Percentiles rank a stretch among this genome's conserved stretches.
These are phyloP conservation scores for Lipomyces mesembrius DNA, from an alignment of 805 yeast species.

Conservation along the genomic window DNA sequence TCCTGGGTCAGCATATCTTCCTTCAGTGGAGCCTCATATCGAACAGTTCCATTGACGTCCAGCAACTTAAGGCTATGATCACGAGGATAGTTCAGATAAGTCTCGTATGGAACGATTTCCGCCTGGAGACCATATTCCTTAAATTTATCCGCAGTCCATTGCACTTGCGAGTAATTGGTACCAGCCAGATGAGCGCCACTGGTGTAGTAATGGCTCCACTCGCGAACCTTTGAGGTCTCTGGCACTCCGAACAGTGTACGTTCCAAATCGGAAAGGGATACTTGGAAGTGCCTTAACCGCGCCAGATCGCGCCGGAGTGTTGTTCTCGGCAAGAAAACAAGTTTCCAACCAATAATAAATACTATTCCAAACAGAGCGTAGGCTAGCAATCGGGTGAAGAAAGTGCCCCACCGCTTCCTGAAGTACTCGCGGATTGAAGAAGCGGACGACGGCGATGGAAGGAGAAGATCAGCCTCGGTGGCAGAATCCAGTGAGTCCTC, in stretches of 20 bases:
- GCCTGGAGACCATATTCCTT: conserved; percentile 63
- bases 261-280: conserved; percentile 72
- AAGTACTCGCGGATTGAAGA: conserved; percentile 12
- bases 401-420: conserved; percentile 36
- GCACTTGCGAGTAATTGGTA: conserved; percentile 47
- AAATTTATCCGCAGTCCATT: conserved; percentile 65
- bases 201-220: conserved; percentile 54
- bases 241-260: conserved; percentile 58
- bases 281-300: conserved; percentile 66
- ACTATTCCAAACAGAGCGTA: conserved; percentile 56
- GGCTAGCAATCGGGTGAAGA: conserved; percentile 50
- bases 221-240: conserved; percentile 47
- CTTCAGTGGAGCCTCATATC: conserved; percentile 58
- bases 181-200: conserved; percentile 48
- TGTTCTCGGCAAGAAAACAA: conserved; percentile 82
- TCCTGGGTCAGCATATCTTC: conserved; percentile 61
- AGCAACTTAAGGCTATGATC: conserved; percentile 58
- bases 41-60: conserved; percentile 43
- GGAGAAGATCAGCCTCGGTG: conserved; percentile 33
- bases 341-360: conserved; percentile 60
- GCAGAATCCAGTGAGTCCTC: conserved; percentile 23
- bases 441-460: conserved; percentile 37
- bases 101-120: conserved; percentile 60
- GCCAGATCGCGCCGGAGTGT: conserved; percentile 80
- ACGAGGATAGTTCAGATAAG: conserved; percentile 67